phyloP scores from a whole-genome alignment of 2,329 filamentous ascomycete species.

The Fusarium brachygibbosum region DNA sequence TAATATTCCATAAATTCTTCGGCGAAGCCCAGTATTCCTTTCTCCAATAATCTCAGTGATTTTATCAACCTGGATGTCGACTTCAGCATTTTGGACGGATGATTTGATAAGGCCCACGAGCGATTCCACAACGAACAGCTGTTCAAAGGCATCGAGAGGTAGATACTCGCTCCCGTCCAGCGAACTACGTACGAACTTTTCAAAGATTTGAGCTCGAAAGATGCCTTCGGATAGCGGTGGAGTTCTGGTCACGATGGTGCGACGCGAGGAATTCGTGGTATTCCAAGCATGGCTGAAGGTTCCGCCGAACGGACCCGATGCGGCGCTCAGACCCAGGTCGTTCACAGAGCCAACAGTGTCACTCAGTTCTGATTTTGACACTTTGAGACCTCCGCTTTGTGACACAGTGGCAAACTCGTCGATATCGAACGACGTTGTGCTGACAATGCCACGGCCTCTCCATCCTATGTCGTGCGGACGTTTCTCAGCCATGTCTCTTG shows the following conservation, averaged over 20 bases:
- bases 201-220: background rate
- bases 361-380: too few species aligned
- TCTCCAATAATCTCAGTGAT: background rate
- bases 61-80: background rate
- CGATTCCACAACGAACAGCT: background rate
- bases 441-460: too few species aligned
- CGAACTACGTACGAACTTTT: rapidly evolving
- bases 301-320: too few species aligned
- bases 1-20: background rate
- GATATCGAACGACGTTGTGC: too few species aligned
- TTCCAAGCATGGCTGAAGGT: too few species aligned
- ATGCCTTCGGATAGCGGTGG: background rate
- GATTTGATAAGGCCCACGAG: background rate
- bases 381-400: too few species aligned
- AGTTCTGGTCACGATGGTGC: background rate
- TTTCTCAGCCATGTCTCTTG: too few species aligned
- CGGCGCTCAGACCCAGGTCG: too few species aligned
- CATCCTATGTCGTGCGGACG: too few species aligned
- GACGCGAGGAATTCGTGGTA: background rate
- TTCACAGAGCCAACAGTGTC: too few species aligned
- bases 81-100: background rate
- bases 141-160: background rate
- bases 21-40: background rate
- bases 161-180: background rate
- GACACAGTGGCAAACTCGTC: too few species aligned